Evolutionary conservation across 75 land plant genomes (phyloP).

Genomic region (Pinus taeda): DNA sequence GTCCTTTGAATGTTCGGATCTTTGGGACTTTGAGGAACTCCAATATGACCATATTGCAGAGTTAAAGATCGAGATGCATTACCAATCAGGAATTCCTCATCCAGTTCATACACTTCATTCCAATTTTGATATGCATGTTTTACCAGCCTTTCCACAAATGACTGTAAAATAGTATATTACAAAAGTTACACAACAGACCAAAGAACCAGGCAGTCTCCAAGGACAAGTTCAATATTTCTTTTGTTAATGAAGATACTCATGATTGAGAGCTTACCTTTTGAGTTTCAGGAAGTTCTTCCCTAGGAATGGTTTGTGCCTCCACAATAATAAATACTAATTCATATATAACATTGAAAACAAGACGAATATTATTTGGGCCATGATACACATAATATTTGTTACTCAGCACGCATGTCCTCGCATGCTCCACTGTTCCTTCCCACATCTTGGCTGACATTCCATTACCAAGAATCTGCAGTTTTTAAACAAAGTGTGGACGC

Average conservation of each 20-base stretch:
- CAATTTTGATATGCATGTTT: constrained; percentile 40
- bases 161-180: constrained; percentile 13
- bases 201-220: neutral
- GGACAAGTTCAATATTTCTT: neutral
- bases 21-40: neutral
- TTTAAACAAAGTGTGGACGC: neutral
- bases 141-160: constrained; percentile 30
- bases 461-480: constrained; percentile 76
- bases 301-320: constrained; percentile 48
- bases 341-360: constrained; percentile 81
- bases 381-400: constrained; percentile 80
- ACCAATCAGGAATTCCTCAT: constrained; percentile 14
- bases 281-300: constrained; percentile 60
- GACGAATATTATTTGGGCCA: constrained; percentile 40
- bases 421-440: constrained; percentile 87
- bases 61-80: neutral
- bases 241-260: neutral
- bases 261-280: constrained; percentile 58
- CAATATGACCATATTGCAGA: neutral
- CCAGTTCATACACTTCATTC: constrained; percentile 32
- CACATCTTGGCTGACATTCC: constrained; percentile 98
- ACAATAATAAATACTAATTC: constrained; percentile 61
- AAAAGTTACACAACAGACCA: neutral
- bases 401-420: constrained; percentile 78
- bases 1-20: neutral